Conservation (phyloP, 495 filamentous ascomycete species). For the Extremus antarcticus region DNA sequence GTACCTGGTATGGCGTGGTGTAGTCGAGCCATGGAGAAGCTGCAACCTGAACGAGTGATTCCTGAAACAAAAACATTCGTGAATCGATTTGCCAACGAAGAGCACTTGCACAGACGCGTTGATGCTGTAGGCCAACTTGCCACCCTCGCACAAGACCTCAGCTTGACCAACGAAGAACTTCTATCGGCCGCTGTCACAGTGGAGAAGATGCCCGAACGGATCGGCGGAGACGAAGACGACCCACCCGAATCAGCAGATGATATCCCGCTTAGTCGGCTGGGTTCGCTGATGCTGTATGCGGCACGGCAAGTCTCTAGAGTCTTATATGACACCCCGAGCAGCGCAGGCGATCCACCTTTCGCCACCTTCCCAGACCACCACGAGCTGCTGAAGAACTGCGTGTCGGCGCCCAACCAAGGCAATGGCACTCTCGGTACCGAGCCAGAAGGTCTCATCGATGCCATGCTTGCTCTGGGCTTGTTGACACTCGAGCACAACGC, state of each 20-base stretch:
- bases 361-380: conserved; percentile 33
- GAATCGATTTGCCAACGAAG: conserved; percentile 51
- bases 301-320: conserved; percentile 28
- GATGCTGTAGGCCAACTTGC: conserved; percentile 66
- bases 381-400: conserved; percentile 27
- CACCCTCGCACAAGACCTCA: conserved; percentile 57
- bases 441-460: conserved; percentile 34
- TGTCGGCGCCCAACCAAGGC: conserved; percentile 22
- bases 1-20: conserved; percentile 63
- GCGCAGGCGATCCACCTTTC: conserved; percentile 9
- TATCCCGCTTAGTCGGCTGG: conserved; percentile 62
- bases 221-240: conserved; percentile 32
- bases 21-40: conserved; percentile 61
- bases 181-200: conserved; percentile 4
- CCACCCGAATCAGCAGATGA: conserved; percentile 42
- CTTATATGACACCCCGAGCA: conserved; percentile 21
- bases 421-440: conserved; percentile 27
- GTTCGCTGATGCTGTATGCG: conserved; percentile 32
- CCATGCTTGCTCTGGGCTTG: conserved; percentile 36
- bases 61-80: conserved; percentile 46
- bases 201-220: conserved; percentile 31
- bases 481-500: conserved; percentile 27
- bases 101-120: conserved; percentile 52
- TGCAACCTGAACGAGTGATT: conserved; percentile 50
- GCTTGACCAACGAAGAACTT: conserved; percentile 11